phyloP scores from a whole-genome alignment of 1,139 yeast species.

The Yamadazyma taylorii region DNA sequence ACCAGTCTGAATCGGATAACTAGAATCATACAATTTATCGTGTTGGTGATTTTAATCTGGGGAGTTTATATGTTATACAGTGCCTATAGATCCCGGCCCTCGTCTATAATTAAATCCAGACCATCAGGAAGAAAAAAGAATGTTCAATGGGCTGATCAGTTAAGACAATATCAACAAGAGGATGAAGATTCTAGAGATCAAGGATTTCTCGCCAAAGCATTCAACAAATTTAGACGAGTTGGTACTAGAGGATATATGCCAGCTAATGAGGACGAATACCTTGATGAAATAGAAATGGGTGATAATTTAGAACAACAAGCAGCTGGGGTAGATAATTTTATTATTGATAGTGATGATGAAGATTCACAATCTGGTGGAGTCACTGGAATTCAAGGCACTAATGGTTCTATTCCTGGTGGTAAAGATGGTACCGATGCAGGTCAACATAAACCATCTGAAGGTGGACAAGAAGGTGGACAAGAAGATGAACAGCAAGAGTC shows the following conservation, averaged over 20 bases:
- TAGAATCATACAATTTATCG: constrained; percentile 42
- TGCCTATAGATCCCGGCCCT: constrained; percentile 40
- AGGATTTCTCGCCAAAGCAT: constrained; percentile 41
- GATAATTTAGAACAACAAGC: constrained; percentile 15
- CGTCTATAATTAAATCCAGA: constrained; percentile 42
- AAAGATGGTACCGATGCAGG: too few relatives aligned
- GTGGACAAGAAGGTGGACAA: too few relatives aligned
- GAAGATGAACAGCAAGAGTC: too few relatives aligned
- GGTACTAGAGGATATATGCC: constrained; percentile 22
- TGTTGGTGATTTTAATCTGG: constrained; percentile 44
- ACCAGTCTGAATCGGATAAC: constrained; percentile 29
- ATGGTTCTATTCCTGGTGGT: too few relatives aligned
- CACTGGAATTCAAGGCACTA: too few relatives aligned
- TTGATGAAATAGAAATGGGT: constrained; percentile 17
- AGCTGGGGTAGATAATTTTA: constrained; percentile 23
- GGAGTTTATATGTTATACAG: constrained; percentile 41
- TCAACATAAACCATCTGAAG: too few relatives aligned
- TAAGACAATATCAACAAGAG: constrained; percentile 37
- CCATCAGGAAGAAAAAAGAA: constrained; percentile 45
- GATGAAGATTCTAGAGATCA: constrained; percentile 21
- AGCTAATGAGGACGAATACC: constrained; percentile 23
- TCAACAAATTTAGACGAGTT: constrained; percentile 37
- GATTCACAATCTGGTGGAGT: too few relatives aligned
- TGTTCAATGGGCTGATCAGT: constrained; percentile 61
- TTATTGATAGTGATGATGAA: constrained; percentile 52